These are phyloP conservation scores for Fusarium musae DNA, from an alignment of 2,329 filamentous ascomycete genomes.

Conservation along the genomic window DNA sequence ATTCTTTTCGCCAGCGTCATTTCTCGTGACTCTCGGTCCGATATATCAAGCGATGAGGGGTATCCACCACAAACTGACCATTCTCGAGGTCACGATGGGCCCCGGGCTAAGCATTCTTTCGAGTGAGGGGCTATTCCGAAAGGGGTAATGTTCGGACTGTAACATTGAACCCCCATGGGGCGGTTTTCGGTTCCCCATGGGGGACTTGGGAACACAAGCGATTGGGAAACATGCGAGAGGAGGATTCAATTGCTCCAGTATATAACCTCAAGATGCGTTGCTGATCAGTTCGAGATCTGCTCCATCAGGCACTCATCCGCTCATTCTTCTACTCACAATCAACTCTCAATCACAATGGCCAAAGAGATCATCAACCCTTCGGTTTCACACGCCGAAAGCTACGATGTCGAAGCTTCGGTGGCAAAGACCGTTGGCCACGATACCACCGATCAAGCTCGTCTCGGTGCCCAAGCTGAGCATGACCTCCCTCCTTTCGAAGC, in stretches of 20 bases:
- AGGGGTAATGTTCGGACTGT: slow-evolving; percentile 36
- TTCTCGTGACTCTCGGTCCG: slow-evolving; percentile 17
- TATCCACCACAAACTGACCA: background rate
- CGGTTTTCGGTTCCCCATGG: slow-evolving; percentile 5
- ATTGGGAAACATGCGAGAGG: background rate
- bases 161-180: background rate
- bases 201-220: slow-evolving; percentile 1
- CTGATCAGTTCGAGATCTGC: slow-evolving; percentile 1
- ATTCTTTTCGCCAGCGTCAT: background rate
- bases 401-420: slow-evolving; percentile 12
- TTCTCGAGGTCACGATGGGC: background rate
- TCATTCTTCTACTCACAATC: background rate
- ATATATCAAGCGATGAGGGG: slow-evolving; percentile 16
- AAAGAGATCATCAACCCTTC: slow-evolving; percentile 13
- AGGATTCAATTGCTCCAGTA: slow-evolving; percentile 11
- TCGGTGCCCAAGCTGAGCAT: slow-evolving; percentile 39
- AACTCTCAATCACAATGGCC: slow-evolving; percentile 1
- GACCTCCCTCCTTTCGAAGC: slow-evolving; percentile 43
- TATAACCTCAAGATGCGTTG: slow-evolving; percentile 20
- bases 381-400: slow-evolving; percentile 17
- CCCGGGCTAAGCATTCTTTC: background rate
- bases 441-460: slow-evolving; percentile 23
- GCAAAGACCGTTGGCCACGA: slow-evolving; percentile 3
- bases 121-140: slow-evolving; percentile 7
- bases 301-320: background rate